These are phyloP conservation scores for Penicillium egyptiacum DNA, from an alignment of 495 filamentous ascomycete genomes.

Conservation along the genomic window DNA sequence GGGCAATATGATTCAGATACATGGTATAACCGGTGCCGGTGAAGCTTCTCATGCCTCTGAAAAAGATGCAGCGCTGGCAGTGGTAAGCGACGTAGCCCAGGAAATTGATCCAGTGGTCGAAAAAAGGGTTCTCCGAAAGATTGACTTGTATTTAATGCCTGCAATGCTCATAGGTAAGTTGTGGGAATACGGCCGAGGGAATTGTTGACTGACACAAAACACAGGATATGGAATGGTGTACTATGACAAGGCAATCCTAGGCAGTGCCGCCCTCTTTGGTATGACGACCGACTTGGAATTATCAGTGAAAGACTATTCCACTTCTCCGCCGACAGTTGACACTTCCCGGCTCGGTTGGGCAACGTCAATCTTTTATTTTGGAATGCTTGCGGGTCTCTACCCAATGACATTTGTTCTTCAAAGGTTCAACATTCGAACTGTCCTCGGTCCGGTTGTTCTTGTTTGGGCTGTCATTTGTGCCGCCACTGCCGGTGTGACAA, in stretches of 20 bases:
- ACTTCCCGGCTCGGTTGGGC: constrained; percentile 71
- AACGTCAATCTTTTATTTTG: constrained; percentile 77
- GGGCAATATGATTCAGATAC: constrained; percentile 24
- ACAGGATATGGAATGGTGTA: constrained; percentile 69
- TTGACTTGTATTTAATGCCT: constrained; percentile 69
- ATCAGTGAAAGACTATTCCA: constrained; percentile 50
- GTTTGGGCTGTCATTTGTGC: constrained; percentile 68
- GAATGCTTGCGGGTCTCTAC: constrained; percentile 70
- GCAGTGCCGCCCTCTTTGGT: constrained; percentile 69
- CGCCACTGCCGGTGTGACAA: constrained; percentile 64
- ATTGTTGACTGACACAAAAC: not conserved
- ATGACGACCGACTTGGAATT: constrained; percentile 70
- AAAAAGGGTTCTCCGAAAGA: constrained; percentile 64
- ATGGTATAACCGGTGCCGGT: constrained; percentile 15
- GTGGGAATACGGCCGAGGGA: not conserved
- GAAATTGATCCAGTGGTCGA: constrained; percentile 53
- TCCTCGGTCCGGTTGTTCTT: constrained; percentile 63
- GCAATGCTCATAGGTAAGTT: constrained; percentile 63
- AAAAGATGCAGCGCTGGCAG: constrained; percentile 47
- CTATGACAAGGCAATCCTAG: constrained; percentile 77
- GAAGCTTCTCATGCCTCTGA: constrained; percentile 27
- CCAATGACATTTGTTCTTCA: constrained; percentile 70
- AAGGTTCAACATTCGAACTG: constrained; percentile 59
- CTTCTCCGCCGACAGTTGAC: constrained; percentile 54
- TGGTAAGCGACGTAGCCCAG: constrained; percentile 53